Percentiles rank a stretch among this genome's conserved stretches.
phyloP scores from a whole-genome alignment of 352 stramenopile genomes.

The Globisporangium yorkense region DNA sequence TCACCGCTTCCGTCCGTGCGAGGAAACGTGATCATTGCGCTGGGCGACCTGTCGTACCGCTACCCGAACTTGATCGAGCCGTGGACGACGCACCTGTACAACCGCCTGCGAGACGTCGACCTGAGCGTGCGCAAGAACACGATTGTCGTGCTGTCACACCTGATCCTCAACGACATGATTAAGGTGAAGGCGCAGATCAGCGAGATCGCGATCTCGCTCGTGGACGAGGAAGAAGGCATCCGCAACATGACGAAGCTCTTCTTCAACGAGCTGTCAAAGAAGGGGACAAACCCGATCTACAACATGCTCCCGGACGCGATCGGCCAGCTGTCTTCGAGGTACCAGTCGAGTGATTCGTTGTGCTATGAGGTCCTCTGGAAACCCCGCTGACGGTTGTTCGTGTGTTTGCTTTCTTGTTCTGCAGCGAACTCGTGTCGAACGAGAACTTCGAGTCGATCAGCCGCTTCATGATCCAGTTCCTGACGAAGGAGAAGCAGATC shows the following conservation, averaged over 20 bases:
- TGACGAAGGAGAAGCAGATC: conserved; percentile 95
- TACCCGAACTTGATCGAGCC: conserved; percentile 98
- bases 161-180: conserved; percentile 99
- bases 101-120: conserved; percentile 88
- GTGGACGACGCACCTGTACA: conserved; percentile 96
- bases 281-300: conserved; percentile 97
- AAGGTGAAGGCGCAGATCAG: conserved; percentile 97
- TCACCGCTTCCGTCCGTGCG: conserved; percentile 72
- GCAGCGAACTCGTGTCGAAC: conserved; percentile 70
- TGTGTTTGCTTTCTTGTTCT: conserved; percentile 8
- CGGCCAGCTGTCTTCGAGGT: conserved; percentile 86
- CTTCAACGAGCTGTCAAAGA: conserved; percentile 96
- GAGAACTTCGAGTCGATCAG: conserved; percentile 92
- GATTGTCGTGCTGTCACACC: conserved; percentile 96
- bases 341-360: neutral
- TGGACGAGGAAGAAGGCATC: conserved; percentile 92
- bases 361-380: neutral
- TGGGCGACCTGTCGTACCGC: conserved; percentile 96
- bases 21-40: conserved; percentile 94
- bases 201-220: conserved; percentile 94
- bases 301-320: conserved; percentile 98
- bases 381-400: neutral
- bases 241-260: conserved; percentile 93
- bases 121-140: conserved; percentile 93
- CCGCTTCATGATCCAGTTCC: conserved; percentile 95